Base-by-base conservation (phyloP, 768 basidiomycete genomes). In the Russula foetens region DNA sequence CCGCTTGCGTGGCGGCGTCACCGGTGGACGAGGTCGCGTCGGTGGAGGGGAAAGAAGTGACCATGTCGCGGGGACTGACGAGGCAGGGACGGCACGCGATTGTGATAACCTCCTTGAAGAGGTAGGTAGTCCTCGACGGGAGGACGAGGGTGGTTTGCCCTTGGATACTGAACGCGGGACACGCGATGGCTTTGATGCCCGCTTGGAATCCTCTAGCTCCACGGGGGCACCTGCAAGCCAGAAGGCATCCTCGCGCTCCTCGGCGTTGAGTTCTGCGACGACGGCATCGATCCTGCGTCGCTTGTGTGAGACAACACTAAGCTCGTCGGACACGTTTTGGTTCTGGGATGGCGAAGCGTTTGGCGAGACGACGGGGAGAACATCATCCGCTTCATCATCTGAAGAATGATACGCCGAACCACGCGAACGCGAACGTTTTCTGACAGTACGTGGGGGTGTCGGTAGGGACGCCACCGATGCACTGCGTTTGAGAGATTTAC, bases 401-500 rank as follows among this genome's bases (percentile, higher is more conserved):
- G 65, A 66, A 15, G 63, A 64, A 8, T 61, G 54, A 47, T 56
- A 61, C 21, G 54, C 58, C 7, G 65, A 66, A 38, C 63, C 56
- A 26, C 65, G 65, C 9, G 63, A 64, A 11, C 63, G 65, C 35
- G 65, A 58, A 12, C 65, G 65, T 60, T 64, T 66, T 57, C 56
- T 53, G 49, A 66, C 49, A 1, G 65, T 64, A 23, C 59, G 59
- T 19, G 65, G 65, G 12, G 65, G 65, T 9, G 65, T 66, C 12
- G 62, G 66, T 24, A 67, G 64, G 19, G 63, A 66, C 19, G 66
- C 64, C 21, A 66, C 56, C 1, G 62, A 67, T n/a, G 65, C 65
- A 46, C 62, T 63, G 47, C 65, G 65, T 48, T 66, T 66, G 19
- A 66, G 47, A n/a, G 58, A 56, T 54, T 63, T 64, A 28, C 48